Evolutionary conservation across 805 yeast species (phyloP), one percentile per base, ranked within the genome.

Genomic region (Hanseniaspora osmophila): DNA sequence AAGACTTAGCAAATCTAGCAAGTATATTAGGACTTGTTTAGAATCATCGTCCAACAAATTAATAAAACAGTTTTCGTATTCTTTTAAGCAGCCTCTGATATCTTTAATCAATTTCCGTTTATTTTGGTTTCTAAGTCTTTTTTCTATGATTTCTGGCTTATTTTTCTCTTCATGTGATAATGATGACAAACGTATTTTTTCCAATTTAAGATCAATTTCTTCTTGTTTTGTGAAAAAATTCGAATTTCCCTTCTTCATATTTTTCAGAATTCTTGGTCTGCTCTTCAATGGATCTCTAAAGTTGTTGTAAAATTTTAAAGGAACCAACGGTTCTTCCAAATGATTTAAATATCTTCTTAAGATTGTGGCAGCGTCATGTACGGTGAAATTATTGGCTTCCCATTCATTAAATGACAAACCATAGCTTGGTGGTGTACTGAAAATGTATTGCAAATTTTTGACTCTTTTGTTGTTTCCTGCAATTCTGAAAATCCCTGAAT

Each of bases 331-430:
- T 56, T 92, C 97, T 1, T 95, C 94, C 46, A 92, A 71, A 40
- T 86, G 79, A 57, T 87, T 86, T 50, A 92, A 69, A 60, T 75
- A 92, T 47, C 98, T 70, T 59, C 97, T 73, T 47, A 92, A 73
- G 18, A 92, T 69, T 16, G 92, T 84, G 1, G 97, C 95, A 1
- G 96, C 96, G 62, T 92, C 99, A 64, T 92, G 98, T 11, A 90
- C 96, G 0, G 87, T 85, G 64, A 77, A 92, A 1, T 29, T 41
- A 2, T 42, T 44, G 35, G 35, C 39, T 42, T 84, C 87, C 98
- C 97, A 92, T 52, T 74, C 75, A 32, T 54, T 55, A 40, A 88
- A 71, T 52, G 81, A 82, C 43, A 86, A 75, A 15, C 98, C 99
- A 59, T 82, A 92, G 48, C 77, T 78, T 0, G 98, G 97, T 2